A percentile compares a stretch with the other conserved stretches of the same genome.
Conservation (phyloP, 306 rosid genomes). For the Alnus glutinosa region DNA sequence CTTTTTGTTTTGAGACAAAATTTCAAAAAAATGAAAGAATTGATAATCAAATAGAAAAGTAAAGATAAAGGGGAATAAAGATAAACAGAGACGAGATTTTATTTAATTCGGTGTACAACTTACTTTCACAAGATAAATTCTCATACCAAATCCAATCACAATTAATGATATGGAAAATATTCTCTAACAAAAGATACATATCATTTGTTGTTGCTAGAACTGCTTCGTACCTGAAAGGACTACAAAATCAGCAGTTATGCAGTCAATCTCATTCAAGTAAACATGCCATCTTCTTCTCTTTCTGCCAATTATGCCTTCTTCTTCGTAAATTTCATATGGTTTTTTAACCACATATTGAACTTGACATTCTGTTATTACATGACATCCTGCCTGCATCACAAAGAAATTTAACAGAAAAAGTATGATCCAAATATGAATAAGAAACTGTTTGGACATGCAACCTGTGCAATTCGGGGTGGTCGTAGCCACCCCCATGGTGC, state of each 20-base stretch:
- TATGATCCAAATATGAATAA: neutral
- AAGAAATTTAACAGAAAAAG: neutral
- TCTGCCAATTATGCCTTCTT: neutral
- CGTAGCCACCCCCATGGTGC: too few species aligned
- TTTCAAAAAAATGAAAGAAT: too few species aligned
- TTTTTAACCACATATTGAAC: slow-evolving; percentile 34
- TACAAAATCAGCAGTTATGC: slow-evolving; percentile 34
- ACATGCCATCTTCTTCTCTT: slow-evolving; percentile 43
- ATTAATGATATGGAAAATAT: too few species aligned
- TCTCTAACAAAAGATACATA: neutral
- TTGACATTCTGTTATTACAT: slow-evolving; percentile 28
- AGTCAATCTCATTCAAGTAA: slow-evolving; percentile 40
- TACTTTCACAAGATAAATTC: too few species aligned
- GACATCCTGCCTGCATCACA: slow-evolving; percentile 36
- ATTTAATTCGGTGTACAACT: too few species aligned
- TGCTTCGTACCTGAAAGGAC: slow-evolving; percentile 36
- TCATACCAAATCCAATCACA: too few species aligned
- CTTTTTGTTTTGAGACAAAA: neutral
- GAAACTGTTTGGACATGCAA: too few species aligned
- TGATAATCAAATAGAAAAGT: too few species aligned
- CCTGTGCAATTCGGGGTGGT: too few species aligned
- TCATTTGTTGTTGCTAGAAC: neutral
- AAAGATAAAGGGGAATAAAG: too few species aligned
- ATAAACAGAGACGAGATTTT: too few species aligned
- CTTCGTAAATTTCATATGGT: slow-evolving; percentile 2